Percentiles rank a stretch among this genome's conserved stretches.
Conservation (phyloP, 2,329 filamentous ascomycete species). For the Paecilomyces fulvus region DNA sequence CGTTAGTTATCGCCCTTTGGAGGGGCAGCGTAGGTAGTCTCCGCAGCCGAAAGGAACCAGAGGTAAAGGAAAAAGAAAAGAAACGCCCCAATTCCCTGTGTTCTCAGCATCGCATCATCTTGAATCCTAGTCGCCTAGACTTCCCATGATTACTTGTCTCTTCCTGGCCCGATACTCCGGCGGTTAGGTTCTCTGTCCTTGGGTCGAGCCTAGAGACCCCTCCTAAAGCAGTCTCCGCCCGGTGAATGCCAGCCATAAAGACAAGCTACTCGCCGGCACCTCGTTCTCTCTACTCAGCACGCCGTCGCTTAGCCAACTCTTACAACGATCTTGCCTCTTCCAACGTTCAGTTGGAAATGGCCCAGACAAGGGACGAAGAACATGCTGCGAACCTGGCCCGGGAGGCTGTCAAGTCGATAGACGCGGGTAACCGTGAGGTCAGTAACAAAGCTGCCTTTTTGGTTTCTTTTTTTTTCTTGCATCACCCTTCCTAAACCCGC, state of each 20-base stretch:
- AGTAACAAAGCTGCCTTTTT: slow-evolving; percentile 6
- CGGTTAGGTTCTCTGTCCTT: not conserved
- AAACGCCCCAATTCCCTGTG: not conserved
- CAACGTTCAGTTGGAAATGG: slow-evolving; percentile 23
- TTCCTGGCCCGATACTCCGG: not conserved
- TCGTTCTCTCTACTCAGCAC: not conserved
- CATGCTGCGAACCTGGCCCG: slow-evolving; percentile 38
- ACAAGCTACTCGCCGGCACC: not conserved
- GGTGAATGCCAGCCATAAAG: not conserved
- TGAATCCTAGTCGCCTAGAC: not conserved
- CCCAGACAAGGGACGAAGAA: slow-evolving; percentile 35
- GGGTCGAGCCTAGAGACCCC: not conserved
- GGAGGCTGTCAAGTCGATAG: slow-evolving; percentile 39
- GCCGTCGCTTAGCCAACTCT: not conserved
- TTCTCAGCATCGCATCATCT: not conserved
- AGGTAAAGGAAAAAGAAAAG: not conserved
- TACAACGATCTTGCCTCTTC: not conserved
- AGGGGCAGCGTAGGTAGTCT: not conserved
- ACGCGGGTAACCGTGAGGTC: slow-evolving; percentile 40
- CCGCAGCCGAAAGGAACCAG: not conserved
- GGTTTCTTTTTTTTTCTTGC: slow-evolving; percentile 2
- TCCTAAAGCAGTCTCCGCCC: not conserved
- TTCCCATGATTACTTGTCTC: not conserved
- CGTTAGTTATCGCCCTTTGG: not conserved
- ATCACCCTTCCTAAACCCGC: not conserved